Conservation (phyloP, 2,329 filamentous ascomycete species). For the Mycogone perniciosa region DNA sequence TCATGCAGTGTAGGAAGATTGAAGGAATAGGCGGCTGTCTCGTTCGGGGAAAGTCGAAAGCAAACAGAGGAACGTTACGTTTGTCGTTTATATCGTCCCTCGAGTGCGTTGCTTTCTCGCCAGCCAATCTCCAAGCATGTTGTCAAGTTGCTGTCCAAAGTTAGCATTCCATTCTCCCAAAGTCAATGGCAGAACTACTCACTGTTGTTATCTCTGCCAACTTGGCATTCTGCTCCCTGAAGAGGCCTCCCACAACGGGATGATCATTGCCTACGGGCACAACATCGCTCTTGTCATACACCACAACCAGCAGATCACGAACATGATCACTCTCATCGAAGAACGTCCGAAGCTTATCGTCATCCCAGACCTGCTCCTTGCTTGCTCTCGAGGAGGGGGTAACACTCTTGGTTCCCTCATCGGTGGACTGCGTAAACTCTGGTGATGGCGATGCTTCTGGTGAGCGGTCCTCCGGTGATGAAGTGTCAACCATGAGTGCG, state of each 20-base stretch:
- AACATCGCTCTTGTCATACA: conserved; percentile 86
- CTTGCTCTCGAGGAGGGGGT: conserved; percentile 29
- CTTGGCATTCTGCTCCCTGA: conserved; percentile 79
- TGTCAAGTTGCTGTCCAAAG: conserved; percentile 63
- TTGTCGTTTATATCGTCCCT: conserved; percentile 35
- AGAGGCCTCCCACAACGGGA: conserved; percentile 72
- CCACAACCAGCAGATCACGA: conserved; percentile 80
- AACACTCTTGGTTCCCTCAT: conserved; percentile 31
- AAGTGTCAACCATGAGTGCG: conserved; percentile 62
- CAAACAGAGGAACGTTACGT: no score
- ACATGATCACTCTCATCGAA: conserved; percentile 87
- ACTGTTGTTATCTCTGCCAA: conserved; percentile 79
- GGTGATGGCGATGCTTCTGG: conserved; percentile 61
- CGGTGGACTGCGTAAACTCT: conserved; percentile 46
- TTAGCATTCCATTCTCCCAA: conserved; percentile 13
- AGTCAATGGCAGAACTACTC: conserved; percentile 27
- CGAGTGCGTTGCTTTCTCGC: conserved; percentile 60
- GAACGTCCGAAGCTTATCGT: conserved; percentile 77
- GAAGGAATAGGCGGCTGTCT: no score
- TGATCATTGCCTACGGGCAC: conserved; percentile 76
- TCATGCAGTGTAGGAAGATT: neutral
- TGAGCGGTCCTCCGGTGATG: conserved; percentile 60
- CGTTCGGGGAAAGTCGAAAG: no score
- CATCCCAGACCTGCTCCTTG: conserved; percentile 65
- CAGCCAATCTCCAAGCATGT: conserved; percentile 78